These are phyloP conservation scores for Blastobotrys indianensis DNA, from an alignment of 1,139 yeast genomes.

Conservation along the genomic window DNA sequence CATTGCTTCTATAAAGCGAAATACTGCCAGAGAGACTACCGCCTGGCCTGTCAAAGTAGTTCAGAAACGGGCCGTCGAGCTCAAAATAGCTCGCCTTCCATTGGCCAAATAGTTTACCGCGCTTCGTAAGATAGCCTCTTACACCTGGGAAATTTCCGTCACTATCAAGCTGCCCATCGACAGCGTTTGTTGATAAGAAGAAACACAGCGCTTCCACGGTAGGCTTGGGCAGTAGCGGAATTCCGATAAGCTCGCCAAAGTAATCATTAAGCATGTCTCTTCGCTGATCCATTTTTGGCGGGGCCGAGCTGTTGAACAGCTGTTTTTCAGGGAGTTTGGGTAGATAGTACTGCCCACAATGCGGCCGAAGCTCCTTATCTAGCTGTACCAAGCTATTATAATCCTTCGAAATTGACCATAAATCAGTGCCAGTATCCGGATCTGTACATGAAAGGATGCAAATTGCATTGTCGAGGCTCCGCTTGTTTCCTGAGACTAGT, in stretches of 20 bases:
- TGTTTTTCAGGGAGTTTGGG: slow-evolving; percentile 60
- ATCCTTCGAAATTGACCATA: slow-evolving; percentile 67
- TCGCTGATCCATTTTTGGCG: slow-evolving; percentile 60
- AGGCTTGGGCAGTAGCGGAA: slow-evolving; percentile 53
- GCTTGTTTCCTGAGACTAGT: not conserved
- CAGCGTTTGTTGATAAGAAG: slow-evolving; percentile 61
- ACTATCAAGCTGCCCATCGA: slow-evolving; percentile 29
- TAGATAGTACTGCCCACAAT: slow-evolving; percentile 44
- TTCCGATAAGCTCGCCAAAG: slow-evolving; percentile 50
- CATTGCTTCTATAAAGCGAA: slow-evolving; percentile 51
- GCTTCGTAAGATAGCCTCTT: slow-evolving; percentile 63
- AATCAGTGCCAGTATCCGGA: slow-evolving; percentile 51
- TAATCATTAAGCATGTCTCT: slow-evolving; percentile 52
- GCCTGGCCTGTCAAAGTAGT: slow-evolving; percentile 55
- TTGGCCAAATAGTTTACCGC: slow-evolving; percentile 53
- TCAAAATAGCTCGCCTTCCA: slow-evolving; percentile 79
- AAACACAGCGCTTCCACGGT: slow-evolving; percentile 53
- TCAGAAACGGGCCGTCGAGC: slow-evolving; percentile 58
- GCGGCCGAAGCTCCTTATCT: slow-evolving; percentile 52
- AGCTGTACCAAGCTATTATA: slow-evolving; percentile 49
- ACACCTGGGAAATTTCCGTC: slow-evolving; percentile 51
- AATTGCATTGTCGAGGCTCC: not conserved
- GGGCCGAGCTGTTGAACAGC: slow-evolving; percentile 52
- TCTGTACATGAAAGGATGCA: slow-evolving; percentile 32
- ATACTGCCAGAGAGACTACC: slow-evolving; percentile 56